These are phyloP conservation scores for Verticillium nonalfalfae DNA, from an alignment of 2,329 filamentous ascomycete species.

Conservation along the genomic window DNA sequence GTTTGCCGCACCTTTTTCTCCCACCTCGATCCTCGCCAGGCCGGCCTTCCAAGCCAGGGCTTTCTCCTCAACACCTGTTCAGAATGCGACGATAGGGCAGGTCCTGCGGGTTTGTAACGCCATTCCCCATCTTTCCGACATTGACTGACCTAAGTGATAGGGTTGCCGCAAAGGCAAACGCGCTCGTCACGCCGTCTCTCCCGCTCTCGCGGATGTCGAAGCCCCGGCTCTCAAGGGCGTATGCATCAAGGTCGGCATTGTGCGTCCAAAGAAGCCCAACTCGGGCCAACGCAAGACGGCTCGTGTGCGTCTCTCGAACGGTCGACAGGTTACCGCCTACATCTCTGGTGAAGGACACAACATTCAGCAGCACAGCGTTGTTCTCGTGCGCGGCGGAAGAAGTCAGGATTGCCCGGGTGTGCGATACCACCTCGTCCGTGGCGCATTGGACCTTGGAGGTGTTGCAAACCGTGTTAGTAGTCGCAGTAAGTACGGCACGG, in stretches of 20 bases:
- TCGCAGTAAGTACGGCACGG: constrained; percentile 95
- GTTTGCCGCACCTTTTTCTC: constrained; percentile 9
- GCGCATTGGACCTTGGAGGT: constrained; percentile 89
- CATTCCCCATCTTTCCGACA: neutral
- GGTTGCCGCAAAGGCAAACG: constrained; percentile 73
- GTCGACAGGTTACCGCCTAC: constrained; percentile 84
- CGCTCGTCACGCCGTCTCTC: constrained; percentile 81
- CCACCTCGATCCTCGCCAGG: constrained; percentile 11
- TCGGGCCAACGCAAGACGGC: constrained; percentile 95
- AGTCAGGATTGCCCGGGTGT: constrained; percentile 98
- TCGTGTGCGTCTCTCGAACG: constrained; percentile 80
- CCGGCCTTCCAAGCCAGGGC: constrained; percentile 22
- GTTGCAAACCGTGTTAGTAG: constrained; percentile 78
- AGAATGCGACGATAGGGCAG: constrained; percentile 64
- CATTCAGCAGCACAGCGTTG: constrained; percentile 97
- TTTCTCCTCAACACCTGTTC: constrained; percentile 53
- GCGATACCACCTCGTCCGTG: constrained; percentile 87
- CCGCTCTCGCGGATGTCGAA: constrained; percentile 63
- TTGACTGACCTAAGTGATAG: constrained; percentile 22
- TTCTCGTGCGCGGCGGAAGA: constrained; percentile 87
- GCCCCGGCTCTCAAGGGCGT: constrained; percentile 90
- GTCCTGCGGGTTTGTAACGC: constrained; percentile 48
- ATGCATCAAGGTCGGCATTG: constrained; percentile 87
- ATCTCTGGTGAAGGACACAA: constrained; percentile 98
- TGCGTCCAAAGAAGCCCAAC: constrained; percentile 97